Base-by-base conservation (phyloP, 2,329 filamentous ascomycete genomes). In the Cryphonectria parasitica region DNA sequence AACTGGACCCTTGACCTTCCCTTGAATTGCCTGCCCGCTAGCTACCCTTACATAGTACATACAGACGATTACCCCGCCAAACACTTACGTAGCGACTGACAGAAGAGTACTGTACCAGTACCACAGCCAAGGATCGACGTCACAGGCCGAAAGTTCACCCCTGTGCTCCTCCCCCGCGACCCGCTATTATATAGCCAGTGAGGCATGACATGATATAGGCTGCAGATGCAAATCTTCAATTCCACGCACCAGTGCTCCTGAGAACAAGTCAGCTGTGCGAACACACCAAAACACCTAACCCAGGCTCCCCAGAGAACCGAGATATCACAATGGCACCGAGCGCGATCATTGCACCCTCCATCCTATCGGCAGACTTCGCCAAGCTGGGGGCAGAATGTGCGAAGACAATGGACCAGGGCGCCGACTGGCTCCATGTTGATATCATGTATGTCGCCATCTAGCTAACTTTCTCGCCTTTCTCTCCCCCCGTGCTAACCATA, bases 331-430 rank as follows among this genome's bases (percentile, higher is more conserved):
- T 98, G 95, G 86, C 93, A 70, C 96, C 95, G 34, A 90, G 91
- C 73, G 92, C 96, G 64, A 98, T 99, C 81, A 97, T 99, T 77
- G 95, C 72, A 22, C 96, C 96, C 41, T 98, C 95, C n/a, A 98
- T 99, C 77, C 90, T 99, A 72, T 97, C 95, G 78, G 95, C 95
- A 75, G 95, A 99, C 87, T 99, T 99, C 83, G 95, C 90, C 78
- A 87, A 91, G 74, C 88, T 99, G 70, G 95, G 95, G 76, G 88
- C 90, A 77, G 95, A 94, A 81, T 99, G 96, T 84, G 89, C 90
- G 66, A 88, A 89, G 77, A 97, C 95, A 71, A 98, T 99, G 77
- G 86, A 88, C 66, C 89, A 95, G 75, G 93, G 94, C 71, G 94
- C 94, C 74, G 93, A 98, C 85, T 97, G 93, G 92, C 88, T 97